Conservation (phyloP, 106 monocot species). For the Dioscorea alata region DNA sequence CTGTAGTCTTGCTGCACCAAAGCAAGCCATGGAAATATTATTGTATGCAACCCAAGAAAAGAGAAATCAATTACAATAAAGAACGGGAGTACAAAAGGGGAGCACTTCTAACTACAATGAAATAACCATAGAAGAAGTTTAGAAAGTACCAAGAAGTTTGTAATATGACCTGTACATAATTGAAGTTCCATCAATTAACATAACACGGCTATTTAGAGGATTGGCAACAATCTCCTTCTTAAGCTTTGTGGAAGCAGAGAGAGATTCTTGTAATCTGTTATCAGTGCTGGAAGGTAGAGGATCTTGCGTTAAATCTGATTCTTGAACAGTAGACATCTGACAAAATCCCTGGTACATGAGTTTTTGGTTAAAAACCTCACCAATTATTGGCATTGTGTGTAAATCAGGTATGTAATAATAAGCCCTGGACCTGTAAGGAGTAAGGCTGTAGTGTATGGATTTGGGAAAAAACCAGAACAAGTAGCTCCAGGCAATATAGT, state of each 20-base stretch:
- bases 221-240: constrained; percentile 8
- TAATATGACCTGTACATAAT: constrained; percentile 77
- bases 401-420: constrained; percentile 29
- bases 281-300: constrained; percentile 6
- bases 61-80: not conserved
- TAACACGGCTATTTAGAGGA: constrained; percentile 39
- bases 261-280: not conserved
- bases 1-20: constrained; percentile 62
- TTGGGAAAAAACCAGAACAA: too few relatives aligned
- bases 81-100: not conserved
- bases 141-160: constrained; percentile 56
- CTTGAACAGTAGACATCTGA: constrained; percentile 9
- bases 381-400: constrained; percentile 37
- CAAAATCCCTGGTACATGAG: constrained; percentile 18
- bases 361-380: not conserved
- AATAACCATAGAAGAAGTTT: not conserved
- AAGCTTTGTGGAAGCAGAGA: constrained; percentile 10
- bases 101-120: not conserved
- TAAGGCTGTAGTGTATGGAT: too few relatives aligned
- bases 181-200: constrained; percentile 71
- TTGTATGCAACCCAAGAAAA: not conserved
- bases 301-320: not conserved
- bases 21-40: constrained; percentile 6
- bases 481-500: too few relatives aligned
- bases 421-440: too few relatives aligned